phyloP scores from a whole-genome alignment of 306 rosid species.

The Acmispon strigosus region DNA sequence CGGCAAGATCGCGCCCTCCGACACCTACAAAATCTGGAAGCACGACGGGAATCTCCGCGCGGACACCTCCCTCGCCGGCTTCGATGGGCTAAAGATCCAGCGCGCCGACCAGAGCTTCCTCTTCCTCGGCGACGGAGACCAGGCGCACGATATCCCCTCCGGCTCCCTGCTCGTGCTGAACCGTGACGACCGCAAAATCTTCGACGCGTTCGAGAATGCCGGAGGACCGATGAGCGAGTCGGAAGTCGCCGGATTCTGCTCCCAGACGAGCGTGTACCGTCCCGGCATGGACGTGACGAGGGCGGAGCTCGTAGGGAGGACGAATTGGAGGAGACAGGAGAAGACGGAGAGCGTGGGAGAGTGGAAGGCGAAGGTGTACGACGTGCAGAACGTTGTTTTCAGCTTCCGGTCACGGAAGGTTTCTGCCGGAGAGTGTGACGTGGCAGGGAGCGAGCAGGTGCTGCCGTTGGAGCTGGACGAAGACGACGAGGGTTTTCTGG shows the following conservation, averaged over 20 bases:
- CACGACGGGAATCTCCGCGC: constrained; percentile 75
- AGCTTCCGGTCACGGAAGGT: constrained; percentile 81
- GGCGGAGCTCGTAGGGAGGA: constrained; percentile 74
- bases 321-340: constrained; percentile 82
- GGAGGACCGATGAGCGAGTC: constrained; percentile 68
- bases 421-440: constrained; percentile 42
- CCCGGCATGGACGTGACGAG: constrained; percentile 88
- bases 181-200: constrained; percentile 58
- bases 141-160: constrained; percentile 37
- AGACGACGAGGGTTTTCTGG: constrained; percentile 81
- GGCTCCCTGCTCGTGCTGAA: constrained; percentile 72
- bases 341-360: constrained; percentile 78
- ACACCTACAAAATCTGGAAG: constrained; percentile 82
- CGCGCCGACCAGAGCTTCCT: constrained; percentile 93
- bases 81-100: constrained; percentile 80
- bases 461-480: constrained; percentile 81
- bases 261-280: constrained; percentile 76
- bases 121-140: constrained; percentile 78
- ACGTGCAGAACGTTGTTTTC: constrained; percentile 71
- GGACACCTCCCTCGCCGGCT: constrained; percentile 73
- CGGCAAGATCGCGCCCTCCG: constrained; percentile 79
- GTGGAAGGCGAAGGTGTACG: constrained; percentile 76
- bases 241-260: constrained; percentile 59
- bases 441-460: constrained; percentile 77
- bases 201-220: constrained; percentile 80